phyloP scores from a whole-genome alignment of 73 alveolate species.

The Paraurostyla sp. region DNA sequence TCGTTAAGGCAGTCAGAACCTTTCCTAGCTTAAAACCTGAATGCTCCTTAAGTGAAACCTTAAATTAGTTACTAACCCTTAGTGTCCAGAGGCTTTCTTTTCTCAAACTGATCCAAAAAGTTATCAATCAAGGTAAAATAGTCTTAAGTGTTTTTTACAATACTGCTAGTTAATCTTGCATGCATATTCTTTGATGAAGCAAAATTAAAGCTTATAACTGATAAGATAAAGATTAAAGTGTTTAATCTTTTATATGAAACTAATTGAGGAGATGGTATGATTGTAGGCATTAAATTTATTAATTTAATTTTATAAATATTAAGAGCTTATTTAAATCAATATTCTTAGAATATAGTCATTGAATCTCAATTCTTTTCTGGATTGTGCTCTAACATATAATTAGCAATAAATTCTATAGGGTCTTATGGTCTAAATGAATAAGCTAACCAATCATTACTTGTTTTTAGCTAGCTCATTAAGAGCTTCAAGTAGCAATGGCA shows the following conservation, averaged over 20 bases:
- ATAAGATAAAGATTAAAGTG: too few species aligned
- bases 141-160: neutral
- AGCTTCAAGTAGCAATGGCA: constrained; percentile 78
- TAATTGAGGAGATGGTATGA: too few species aligned
- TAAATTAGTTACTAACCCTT: neutral
- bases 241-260: too few species aligned
- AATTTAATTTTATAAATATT: neutral
- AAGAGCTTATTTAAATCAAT: too few species aligned
- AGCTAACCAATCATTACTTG: neutral
- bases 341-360: neutral
- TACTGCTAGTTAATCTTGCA: neutral
- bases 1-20: neutral
- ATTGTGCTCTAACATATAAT: constrained; percentile 82
- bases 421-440: constrained; percentile 77
- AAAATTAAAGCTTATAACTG: too few species aligned
- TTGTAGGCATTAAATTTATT: neutral
- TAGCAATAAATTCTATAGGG: constrained; percentile 91
- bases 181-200: neutral
- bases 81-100: neutral
- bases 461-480: constrained; percentile 76
- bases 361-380: constrained; percentile 75
- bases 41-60: constrained; percentile 6
- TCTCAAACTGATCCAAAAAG: neutral
- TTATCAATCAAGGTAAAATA: neutral
- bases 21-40: neutral